Percentiles rank a stretch among this genome's conserved stretches.
Conservation (phyloP, 2,329 filamentous ascomycete genomes). For the Plenodomus biglobosus region DNA sequence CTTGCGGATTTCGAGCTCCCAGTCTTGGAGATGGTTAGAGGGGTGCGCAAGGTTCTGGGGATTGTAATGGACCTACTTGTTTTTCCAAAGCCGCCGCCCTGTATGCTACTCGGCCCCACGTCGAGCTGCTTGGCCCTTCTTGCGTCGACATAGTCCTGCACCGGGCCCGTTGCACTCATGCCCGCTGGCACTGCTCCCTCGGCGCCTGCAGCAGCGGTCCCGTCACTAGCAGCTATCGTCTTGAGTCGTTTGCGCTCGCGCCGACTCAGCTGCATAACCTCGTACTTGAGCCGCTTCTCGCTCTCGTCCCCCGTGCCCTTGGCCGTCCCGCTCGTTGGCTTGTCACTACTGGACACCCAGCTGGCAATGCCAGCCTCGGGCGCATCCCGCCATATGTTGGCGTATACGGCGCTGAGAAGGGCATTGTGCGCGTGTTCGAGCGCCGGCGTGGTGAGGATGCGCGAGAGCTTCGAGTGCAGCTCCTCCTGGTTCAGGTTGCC, state of each 20-base stretch:
- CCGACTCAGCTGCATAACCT: conserved; percentile 64
- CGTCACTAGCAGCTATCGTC: conserved; percentile 50
- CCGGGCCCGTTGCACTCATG: conserved; percentile 17
- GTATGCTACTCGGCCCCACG: conserved; percentile 64
- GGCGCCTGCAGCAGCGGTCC: conserved; percentile 4
- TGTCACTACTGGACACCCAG: conserved; percentile 71
- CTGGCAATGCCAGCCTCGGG: conserved; percentile 64
- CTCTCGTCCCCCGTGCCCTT: conserved; percentile 62
- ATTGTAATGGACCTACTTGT: conserved; percentile 61
- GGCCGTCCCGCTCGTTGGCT: conserved; percentile 69
- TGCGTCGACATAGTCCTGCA: conserved; percentile 42
- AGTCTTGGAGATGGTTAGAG: conserved; percentile 46
- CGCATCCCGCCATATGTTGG: conserved; percentile 61
- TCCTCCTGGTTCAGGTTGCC: conserved; percentile 65
- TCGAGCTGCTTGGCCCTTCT: conserved; percentile 54
- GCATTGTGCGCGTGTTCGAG: conserved; percentile 64
- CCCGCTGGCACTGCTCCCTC: conserved; percentile 7
- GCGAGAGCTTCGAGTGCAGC: conserved; percentile 58
- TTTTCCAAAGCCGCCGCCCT: conserved; percentile 75
- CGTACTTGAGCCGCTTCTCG: conserved; percentile 64
- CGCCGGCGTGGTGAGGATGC: conserved; percentile 57
- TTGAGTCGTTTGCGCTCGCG: conserved; percentile 62
- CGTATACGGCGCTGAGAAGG: conserved; percentile 60
- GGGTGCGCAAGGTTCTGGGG: no score
- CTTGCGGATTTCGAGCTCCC: conserved; percentile 66